Percentiles rank a stretch among this genome's conserved stretches.
These are phyloP conservation scores for Coniochaeta sp. DNA, from an alignment of 2,329 filamentous ascomycete species.

Conservation along the genomic window DNA sequence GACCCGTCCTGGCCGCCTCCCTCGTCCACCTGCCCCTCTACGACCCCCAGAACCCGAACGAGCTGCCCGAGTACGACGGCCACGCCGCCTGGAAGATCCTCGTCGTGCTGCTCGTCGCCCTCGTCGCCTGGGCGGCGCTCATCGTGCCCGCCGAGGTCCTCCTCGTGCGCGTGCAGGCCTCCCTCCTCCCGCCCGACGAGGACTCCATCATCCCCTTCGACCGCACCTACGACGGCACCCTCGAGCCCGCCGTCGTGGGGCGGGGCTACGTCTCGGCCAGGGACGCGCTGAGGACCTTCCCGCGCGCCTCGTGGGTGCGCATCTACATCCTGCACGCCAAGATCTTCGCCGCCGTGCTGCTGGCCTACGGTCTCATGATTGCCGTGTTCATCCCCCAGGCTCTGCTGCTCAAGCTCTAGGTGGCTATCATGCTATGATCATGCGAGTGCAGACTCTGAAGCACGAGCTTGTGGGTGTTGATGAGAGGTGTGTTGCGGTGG, in stretches of 20 bases:
- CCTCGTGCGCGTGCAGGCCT: slow-evolving; percentile 78
- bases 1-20: slow-evolving; percentile 39
- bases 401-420: neutral
- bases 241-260: slow-evolving; percentile 68
- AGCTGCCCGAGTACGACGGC: slow-evolving; percentile 27
- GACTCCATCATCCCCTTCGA: slow-evolving; percentile 88
- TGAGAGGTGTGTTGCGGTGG: neutral
- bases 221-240: slow-evolving; percentile 71
- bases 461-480: neutral
- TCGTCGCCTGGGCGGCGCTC: slow-evolving; percentile 52
- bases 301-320: slow-evolving; percentile 62
- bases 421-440: too few relatives aligned
- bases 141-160: slow-evolving; percentile 71
- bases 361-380: slow-evolving; percentile 42
- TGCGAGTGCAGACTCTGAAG: neutral
- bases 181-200: slow-evolving; percentile 72
- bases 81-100: slow-evolving; percentile 37
- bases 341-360: slow-evolving; percentile 50
- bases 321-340: slow-evolving; percentile 72
- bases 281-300: slow-evolving; percentile 76
- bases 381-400: slow-evolving; percentile 31
- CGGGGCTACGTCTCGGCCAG: slow-evolving; percentile 62
- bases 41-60: slow-evolving; percentile 17
- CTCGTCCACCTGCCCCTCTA: slow-evolving; percentile 38
- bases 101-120: slow-evolving; percentile 34